Conservation (phyloP, 2,329 filamentous ascomycete genomes). For the Colletotrichum destructivum region DNA sequence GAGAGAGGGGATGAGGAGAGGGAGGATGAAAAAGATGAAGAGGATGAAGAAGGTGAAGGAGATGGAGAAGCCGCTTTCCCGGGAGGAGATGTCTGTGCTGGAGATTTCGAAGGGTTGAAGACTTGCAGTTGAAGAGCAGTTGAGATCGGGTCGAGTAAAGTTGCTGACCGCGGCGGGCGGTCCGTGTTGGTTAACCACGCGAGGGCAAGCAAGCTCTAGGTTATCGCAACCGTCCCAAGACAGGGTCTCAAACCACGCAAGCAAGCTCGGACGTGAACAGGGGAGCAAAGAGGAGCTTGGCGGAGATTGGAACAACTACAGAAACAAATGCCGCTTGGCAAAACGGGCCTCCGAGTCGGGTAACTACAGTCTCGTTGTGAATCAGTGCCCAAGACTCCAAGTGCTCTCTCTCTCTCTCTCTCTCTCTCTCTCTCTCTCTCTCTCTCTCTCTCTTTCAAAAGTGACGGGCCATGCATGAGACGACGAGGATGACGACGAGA, state of each 20-base stretch:
- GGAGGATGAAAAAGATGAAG: too few species aligned
- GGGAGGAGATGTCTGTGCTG: too few species aligned
- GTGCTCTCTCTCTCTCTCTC: too few species aligned
- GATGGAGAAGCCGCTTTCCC: too few species aligned
- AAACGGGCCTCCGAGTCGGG: neutral
- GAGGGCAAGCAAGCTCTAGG: neutral
- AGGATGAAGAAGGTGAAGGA: too few species aligned
- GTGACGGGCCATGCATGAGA: neutral
- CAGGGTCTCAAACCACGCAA: neutral
- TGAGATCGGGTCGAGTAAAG: neutral
- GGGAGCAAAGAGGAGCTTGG: neutral
- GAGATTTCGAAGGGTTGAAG: too few species aligned
- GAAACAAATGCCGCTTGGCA: neutral
- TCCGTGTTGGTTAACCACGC: neutral
- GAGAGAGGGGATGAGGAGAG: too few species aligned
- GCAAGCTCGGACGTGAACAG: neutral
- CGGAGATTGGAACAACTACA: neutral
- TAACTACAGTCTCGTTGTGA: neutral
- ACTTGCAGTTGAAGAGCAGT: too few species aligned
- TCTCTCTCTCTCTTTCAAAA: too few species aligned
- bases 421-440: too few species aligned
- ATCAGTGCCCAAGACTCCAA: neutral
- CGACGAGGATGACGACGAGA: neutral
- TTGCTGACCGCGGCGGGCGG: neutral
- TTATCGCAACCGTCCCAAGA: conserved; percentile 9